Evolutionary conservation across 495 filamentous ascomycete genomes (phyloP), one percentile per base, ranked within the genome.

Genomic region (Talaromyces borbonicus): DNA sequence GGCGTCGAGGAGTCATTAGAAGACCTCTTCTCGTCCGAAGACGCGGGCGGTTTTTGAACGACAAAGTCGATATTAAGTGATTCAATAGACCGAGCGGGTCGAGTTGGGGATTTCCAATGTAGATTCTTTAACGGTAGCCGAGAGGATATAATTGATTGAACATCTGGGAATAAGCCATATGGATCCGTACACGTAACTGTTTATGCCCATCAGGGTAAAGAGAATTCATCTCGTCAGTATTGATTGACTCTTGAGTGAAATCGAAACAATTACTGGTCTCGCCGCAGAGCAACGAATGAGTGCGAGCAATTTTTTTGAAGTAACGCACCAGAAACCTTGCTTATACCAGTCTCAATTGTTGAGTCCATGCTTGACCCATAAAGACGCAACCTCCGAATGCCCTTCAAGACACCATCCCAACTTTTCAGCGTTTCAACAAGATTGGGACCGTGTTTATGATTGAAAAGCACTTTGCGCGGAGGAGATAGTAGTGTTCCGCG

Each of bases 41-140:
- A 38, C 12, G 15, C 18, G 8, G 35, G 25, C 9, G 66, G 62
- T 35, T 62, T 63, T 26, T 63, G 73, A 2, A 83, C 80, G 9
- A 88, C 70, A 49, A 97, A 80, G 38, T 93, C 88, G 55, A 96
- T 77, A 55, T 95, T 87, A 30, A 98, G 78, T 36, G 88, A 87
- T 56, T 84, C 81, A 61, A 98, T 97, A 20, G 90, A 94, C 40
- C 92, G 81, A 30, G 95, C 69, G 8, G 93, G 90, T 8, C 92
- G 83, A 20, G 81, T 81, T 37, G 92, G 84, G 5, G 93, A 95
- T 61, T 95, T 92, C 92, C 92, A 98, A 58, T 96, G 84, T 36
- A 98, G 80, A 58, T 95, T 90, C 44, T 80, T 82, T n/a, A 98
- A 72, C 8, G 92, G 92, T 3, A 98, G 74, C 32, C 87, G 82